phyloP scores from a whole-genome alignment of 768 basidiomycete genomes.

The Collybia sp. region DNA sequence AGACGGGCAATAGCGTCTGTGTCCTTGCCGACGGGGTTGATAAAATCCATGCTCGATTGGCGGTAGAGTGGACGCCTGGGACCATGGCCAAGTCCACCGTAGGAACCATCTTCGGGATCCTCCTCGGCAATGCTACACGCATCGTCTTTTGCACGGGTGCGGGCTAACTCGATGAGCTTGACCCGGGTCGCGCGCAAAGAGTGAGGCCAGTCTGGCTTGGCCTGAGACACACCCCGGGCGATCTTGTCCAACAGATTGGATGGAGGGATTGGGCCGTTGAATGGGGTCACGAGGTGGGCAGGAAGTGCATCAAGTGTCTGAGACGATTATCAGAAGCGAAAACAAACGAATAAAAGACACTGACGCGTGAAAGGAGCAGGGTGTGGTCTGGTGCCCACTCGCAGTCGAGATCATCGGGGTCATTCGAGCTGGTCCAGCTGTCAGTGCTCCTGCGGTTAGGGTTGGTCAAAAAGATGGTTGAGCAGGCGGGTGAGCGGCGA shows the following conservation, averaged over 20 bases:
- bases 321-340: slow-evolving; percentile 6
- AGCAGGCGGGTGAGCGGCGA: slow-evolving; percentile 48
- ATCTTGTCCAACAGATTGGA: slow-evolving; percentile 86
- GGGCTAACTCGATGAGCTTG: slow-evolving; percentile 79
- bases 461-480: slow-evolving; percentile 46
- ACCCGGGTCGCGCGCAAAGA: slow-evolving; percentile 77
- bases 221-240: slow-evolving; percentile 68
- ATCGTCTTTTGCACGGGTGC: slow-evolving; percentile 55
- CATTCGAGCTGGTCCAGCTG: slow-evolving; percentile 82
- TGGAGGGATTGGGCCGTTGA: slow-evolving; percentile 79
- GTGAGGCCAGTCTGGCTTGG: slow-evolving; percentile 81
- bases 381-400: slow-evolving; percentile 78
- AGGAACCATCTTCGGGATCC: slow-evolving; percentile 33
- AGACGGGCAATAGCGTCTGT: slow-evolving; percentile 58
- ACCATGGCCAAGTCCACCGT: slow-evolving; percentile 26
- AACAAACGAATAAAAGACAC: slow-evolving; percentile 18
- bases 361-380: slow-evolving; percentile 60
- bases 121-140: slow-evolving; percentile 42
- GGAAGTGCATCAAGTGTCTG: slow-evolving; percentile 84
- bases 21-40: slow-evolving; percentile 49
- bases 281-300: slow-evolving; percentile 80
- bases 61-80: slow-evolving; percentile 60
- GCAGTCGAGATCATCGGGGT: slow-evolving; percentile 57
- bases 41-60: slow-evolving; percentile 87
- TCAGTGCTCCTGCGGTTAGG: slow-evolving; percentile 69